Conservation (phyloP, 106 monocot species). For the Phalaenopsis aphrodite region DNA sequence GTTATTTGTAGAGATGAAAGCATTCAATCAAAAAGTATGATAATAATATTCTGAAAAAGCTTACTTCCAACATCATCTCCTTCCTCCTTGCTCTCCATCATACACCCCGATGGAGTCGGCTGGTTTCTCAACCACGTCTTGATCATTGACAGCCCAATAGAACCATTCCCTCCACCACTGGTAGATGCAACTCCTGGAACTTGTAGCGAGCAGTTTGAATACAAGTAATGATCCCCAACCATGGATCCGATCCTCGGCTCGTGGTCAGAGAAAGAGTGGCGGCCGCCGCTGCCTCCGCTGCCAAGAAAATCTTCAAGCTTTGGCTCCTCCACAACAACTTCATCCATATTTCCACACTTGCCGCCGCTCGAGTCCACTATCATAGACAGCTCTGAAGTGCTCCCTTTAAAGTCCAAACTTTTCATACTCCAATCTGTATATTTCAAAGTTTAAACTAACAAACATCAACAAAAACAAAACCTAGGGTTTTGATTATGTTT, state of each 20-base stretch:
- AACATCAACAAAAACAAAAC: not conserved
- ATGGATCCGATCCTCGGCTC: slow-evolving; percentile 14
- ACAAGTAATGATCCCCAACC: slow-evolving; percentile 31
- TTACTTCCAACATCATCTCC: slow-evolving; percentile 3
- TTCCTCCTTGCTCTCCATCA: slow-evolving; percentile 7
- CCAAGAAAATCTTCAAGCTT: slow-evolving; percentile 95
- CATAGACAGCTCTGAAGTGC: slow-evolving; percentile 81
- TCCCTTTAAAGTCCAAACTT: slow-evolving; percentile 47
- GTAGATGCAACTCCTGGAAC: slow-evolving; percentile 14
- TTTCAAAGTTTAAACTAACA: too few species aligned
- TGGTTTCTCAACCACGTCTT: slow-evolving; percentile 85
- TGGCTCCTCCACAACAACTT: slow-evolving; percentile 33
- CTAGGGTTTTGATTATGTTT: not conserved
- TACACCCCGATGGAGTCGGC: slow-evolving; percentile 29
- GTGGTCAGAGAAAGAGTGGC: slow-evolving; percentile 50
- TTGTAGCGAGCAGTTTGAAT: slow-evolving; percentile 42
- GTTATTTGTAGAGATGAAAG: too few species aligned
- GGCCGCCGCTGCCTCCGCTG: slow-evolving; percentile 5
- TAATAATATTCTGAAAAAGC: too few species aligned
- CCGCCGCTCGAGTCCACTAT: slow-evolving; percentile 56
- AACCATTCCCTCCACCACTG: slow-evolving; percentile 16
- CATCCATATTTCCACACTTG: slow-evolving; percentile 9
- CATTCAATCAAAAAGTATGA: too few species aligned
- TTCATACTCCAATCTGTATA: slow-evolving; percentile 76
- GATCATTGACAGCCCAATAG: slow-evolving; percentile 85